These are phyloP conservation scores for Nemania bipapillata DNA, from an alignment of 2,329 filamentous ascomycete genomes.

Conservation along the genomic window DNA sequence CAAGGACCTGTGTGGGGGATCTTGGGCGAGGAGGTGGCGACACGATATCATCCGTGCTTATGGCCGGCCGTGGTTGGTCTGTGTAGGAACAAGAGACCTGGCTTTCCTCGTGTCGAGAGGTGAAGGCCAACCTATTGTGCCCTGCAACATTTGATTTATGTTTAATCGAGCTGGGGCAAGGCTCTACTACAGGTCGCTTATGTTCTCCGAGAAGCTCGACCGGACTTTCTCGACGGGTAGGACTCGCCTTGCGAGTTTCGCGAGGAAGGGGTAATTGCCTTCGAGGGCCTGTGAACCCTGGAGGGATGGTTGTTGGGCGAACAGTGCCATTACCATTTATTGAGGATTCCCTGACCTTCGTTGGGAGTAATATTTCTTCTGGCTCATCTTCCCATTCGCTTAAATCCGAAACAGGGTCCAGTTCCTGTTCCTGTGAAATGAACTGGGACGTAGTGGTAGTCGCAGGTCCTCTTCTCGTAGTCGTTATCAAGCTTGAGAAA, in stretches of 20 bases:
- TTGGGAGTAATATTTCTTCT: conserved; percentile 39
- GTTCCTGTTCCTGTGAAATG: conserved; percentile 21
- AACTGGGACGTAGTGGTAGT: conserved; percentile 26
- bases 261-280: conserved; percentile 20
- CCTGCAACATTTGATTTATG: conserved; percentile 1
- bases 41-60: conserved; percentile 23
- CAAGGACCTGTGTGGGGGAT: conserved; percentile 63
- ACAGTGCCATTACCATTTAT: not conserved
- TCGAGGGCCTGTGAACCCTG: conserved; percentile 14
- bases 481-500: conserved; percentile 45
- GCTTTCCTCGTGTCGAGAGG: conserved; percentile 9
- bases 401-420: conserved; percentile 59
- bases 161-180: not conserved
- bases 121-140: not conserved
- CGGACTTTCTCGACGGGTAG: conserved; percentile 5
- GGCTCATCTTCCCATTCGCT: conserved; percentile 65
- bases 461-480: conserved; percentile 33
- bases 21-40: conserved; percentile 40
- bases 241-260: conserved; percentile 25
- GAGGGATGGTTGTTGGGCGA: conserved; percentile 29
- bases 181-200: conserved; percentile 17
- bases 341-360: conserved; percentile 6
- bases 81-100: conserved; percentile 5
- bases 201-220: conserved; percentile 3
- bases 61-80: conserved; percentile 1